These are phyloP conservation scores for Penicillium frequentans DNA, from an alignment of 2,329 filamentous ascomycete species.

Conservation along the genomic window DNA sequence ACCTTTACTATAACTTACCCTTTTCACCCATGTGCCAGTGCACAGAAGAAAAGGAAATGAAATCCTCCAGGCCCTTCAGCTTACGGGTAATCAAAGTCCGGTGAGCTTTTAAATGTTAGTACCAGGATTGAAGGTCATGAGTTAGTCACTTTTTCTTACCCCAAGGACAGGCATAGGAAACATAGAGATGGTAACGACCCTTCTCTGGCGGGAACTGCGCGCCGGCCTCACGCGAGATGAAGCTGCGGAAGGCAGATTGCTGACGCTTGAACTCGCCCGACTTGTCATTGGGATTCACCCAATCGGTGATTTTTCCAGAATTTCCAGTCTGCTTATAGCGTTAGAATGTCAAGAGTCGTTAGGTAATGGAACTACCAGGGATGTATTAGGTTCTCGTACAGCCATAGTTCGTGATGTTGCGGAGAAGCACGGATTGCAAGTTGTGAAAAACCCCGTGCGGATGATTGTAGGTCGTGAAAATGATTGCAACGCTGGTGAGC, in stretches of 20 bases:
- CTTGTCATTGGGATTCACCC: slow-evolving; percentile 75
- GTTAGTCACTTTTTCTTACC: slow-evolving; percentile 38
- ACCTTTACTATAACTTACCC: slow-evolving; percentile 45
- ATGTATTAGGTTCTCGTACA: slow-evolving; percentile 22
- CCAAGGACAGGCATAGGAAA: slow-evolving; percentile 94
- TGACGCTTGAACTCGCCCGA: slow-evolving; percentile 92
- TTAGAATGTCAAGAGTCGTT: neutral
- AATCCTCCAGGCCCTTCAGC: slow-evolving; percentile 87
- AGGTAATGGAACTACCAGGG: neutral
- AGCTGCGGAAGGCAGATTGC: slow-evolving; percentile 77
- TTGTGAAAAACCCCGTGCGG: slow-evolving; percentile 10
- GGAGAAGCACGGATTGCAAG: slow-evolving; percentile 20
- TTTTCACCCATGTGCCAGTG: slow-evolving; percentile 83
- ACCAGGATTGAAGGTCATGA: neutral
- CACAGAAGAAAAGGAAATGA: slow-evolving; percentile 77
- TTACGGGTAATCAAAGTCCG: slow-evolving; percentile 83
- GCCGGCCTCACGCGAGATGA: slow-evolving; percentile 69
- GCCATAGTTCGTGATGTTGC: slow-evolving; percentile 34
- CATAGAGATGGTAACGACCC: slow-evolving; percentile 89
- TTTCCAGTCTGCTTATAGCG: slow-evolving; percentile 21
- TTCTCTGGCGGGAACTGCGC: slow-evolving; percentile 82
- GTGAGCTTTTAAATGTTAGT: slow-evolving; percentile 57
- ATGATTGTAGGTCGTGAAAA: slow-evolving; percentile 16
- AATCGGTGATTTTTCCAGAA: slow-evolving; percentile 69
- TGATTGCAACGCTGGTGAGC: slow-evolving; percentile 22